Evolutionary conservation across 352 stramenopile species (phyloP), one percentile per base, ranked within the genome.

Genomic region (Albugo candida): DNA sequence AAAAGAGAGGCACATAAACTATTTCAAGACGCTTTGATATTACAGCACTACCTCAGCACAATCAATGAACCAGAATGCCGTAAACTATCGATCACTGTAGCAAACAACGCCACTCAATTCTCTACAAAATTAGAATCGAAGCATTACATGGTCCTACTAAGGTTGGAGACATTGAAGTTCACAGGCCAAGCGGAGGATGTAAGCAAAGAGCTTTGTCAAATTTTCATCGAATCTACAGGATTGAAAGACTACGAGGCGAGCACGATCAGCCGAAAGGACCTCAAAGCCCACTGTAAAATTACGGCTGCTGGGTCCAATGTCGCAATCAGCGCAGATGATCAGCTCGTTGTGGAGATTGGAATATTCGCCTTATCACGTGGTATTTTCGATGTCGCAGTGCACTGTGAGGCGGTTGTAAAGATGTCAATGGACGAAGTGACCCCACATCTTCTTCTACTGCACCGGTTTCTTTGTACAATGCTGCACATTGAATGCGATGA

Each of bases 31-130:
- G 75, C 73, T 0, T 48, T 84, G 19, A 52, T 66, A 4, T 48
- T 83, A 6, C 73, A 83, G 58, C 53, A 88, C 1, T 72, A 91
- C 40, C 51, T 88, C 16, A 73, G 70, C 0, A 77, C 69, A 0
- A 64, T 88, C 20, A 82, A 88, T 52, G 75, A 86, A 34, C 42
- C 64, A 3, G 76, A 86, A 39, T 86, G 73, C 19, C 71, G 83
- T 52, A 85, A 84, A 43, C 68, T 83, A 18, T 27, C 79, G n/a
- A 56, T 67, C 2, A 72, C 59, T 17, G 56, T 79, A 34, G 83
- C 75, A 50, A 77, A 77, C 20, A 27, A 48, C 27, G 41, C 67
- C 0, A 20, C 47, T 6, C 37, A 39, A 8, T 43, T 56, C 12
- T 41, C 66, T 0, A 20, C 51, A 8, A 38, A 41, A 8, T 43